Conservation (phyloP, 495 filamentous ascomycete genomes). For the Gamarada debralockiae region DNA sequence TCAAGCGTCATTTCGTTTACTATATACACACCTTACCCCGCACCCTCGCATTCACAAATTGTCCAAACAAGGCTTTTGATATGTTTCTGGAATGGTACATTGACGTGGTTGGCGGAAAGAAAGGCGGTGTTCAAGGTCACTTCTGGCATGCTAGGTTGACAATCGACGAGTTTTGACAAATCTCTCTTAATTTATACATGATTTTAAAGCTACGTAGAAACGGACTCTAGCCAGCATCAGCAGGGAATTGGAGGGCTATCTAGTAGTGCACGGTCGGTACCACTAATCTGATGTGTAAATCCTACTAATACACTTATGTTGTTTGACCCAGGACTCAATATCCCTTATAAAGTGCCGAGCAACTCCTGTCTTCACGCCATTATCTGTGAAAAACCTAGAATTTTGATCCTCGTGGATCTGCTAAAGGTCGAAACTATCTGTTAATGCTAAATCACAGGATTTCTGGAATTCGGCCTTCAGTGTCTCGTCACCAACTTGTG, state of each 20-base stretch:
- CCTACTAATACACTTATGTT: constrained; percentile 20
- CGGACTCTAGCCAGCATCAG: no score
- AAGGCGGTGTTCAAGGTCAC: constrained; percentile 25
- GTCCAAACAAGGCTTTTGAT: constrained; percentile 13
- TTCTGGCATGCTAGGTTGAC: constrained; percentile 25
- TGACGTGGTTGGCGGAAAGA: constrained; percentile 21
- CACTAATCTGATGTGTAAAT: background rate
- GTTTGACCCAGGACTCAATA: constrained; percentile 24
- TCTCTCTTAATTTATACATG: no score
- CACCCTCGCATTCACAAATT: constrained; percentile 1
- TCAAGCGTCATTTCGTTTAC: no score
- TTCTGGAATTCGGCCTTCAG: constrained; percentile 12
- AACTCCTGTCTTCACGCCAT: constrained; percentile 16
- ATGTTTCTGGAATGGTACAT: constrained; percentile 27
- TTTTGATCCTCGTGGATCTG: constrained; percentile 23
- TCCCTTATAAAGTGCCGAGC: constrained; percentile 18
- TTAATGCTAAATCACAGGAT: constrained; percentile 7
- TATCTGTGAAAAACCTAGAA: constrained; percentile 16
- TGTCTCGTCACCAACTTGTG: constrained; percentile 1
- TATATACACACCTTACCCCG: no score
- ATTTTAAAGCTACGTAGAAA: no score
- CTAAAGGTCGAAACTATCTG: constrained; percentile 12
- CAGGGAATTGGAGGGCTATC: no score
- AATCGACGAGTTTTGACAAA: no score
- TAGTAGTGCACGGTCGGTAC: background rate